Percentiles rank a stretch among this genome's conserved stretches.
These are phyloP conservation scores for Pleurotus pulmonarius DNA, from an alignment of 768 basidiomycete species.

Conservation along the genomic window DNA sequence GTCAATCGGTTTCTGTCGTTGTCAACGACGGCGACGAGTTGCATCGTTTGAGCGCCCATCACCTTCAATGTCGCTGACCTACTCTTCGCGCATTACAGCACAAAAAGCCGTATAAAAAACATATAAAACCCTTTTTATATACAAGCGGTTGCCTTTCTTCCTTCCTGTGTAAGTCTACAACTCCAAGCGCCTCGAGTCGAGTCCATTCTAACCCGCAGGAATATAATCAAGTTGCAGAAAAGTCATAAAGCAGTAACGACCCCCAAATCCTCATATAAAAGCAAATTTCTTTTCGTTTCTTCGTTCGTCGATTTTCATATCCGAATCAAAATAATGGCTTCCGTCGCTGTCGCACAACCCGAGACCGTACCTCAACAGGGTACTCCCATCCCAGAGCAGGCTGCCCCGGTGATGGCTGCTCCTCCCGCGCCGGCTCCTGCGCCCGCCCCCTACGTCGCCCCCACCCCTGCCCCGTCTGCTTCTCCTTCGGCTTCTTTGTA, in stretches of 20 bases:
- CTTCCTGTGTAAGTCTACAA: conserved; percentile 55
- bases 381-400: conserved; percentile 3
- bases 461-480: conserved; percentile 48
- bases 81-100: conserved; percentile 27
- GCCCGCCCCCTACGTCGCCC: conserved; percentile 57
- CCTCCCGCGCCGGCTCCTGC: conserved; percentile 40
- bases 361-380: conserved; percentile 46
- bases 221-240: conserved; percentile 55
- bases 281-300: conserved; percentile 13
- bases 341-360: conserved; percentile 47
- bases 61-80: conserved; percentile 12
- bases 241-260: conserved; percentile 94
- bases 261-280: conserved; percentile 41
- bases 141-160: conserved; percentile 71
- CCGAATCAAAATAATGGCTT: conserved; percentile 46
- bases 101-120: conserved; percentile 67
- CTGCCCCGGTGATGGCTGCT: conserved; percentile 44
- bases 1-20: not conserved
- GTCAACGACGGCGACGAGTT: not conserved
- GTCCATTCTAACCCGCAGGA: not conserved
- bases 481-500: conserved; percentile 92
- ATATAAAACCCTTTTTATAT: conserved; percentile 56
- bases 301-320: not conserved
- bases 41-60: not conserved
- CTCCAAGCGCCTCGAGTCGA: conserved; percentile 8